These are phyloP conservation scores for Salix udensis DNA, from an alignment of 345 rosid species.

Conservation along the genomic window DNA sequence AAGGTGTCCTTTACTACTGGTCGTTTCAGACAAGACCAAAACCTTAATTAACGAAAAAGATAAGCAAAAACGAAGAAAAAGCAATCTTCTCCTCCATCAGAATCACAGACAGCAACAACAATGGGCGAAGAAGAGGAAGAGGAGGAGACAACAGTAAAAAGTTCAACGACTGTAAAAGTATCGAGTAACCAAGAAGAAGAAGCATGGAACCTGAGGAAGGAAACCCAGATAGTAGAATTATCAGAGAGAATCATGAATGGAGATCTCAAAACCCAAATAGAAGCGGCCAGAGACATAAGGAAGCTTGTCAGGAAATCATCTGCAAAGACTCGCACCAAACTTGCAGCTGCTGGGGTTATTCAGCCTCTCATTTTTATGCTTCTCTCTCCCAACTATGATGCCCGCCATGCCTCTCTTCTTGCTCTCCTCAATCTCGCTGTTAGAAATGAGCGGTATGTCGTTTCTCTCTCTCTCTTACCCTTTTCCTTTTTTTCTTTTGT, in stretches of 20 bases:
- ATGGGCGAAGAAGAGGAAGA: constrained; percentile 27
- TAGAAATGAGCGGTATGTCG: constrained; percentile 51
- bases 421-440: constrained; percentile 80
- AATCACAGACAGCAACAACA: no score
- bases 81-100: no score
- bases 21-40: constrained; percentile 4
- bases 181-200: constrained; percentile 37
- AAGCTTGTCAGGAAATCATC: constrained; percentile 52
- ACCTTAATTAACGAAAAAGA: constrained; percentile 4
- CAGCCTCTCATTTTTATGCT: constrained; percentile 69
- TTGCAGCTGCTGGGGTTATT: constrained; percentile 68
- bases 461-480: not conserved
- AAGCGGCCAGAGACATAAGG: constrained; percentile 62
- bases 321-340: constrained; percentile 53
- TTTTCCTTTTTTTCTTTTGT: not conserved
- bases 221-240: constrained; percentile 40
- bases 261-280: constrained; percentile 57
- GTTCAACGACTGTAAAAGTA: not conserved
- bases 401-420: constrained; percentile 65
- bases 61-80: not conserved
- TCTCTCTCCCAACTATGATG: constrained; percentile 48
- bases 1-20: no score
- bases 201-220: constrained; percentile 44
- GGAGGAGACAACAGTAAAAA: not conserved
- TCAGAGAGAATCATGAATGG: constrained; percentile 48